phyloP scores from a whole-genome alignment of 495 filamentous ascomycete genomes.

The Penicilliopsis zonata region DNA sequence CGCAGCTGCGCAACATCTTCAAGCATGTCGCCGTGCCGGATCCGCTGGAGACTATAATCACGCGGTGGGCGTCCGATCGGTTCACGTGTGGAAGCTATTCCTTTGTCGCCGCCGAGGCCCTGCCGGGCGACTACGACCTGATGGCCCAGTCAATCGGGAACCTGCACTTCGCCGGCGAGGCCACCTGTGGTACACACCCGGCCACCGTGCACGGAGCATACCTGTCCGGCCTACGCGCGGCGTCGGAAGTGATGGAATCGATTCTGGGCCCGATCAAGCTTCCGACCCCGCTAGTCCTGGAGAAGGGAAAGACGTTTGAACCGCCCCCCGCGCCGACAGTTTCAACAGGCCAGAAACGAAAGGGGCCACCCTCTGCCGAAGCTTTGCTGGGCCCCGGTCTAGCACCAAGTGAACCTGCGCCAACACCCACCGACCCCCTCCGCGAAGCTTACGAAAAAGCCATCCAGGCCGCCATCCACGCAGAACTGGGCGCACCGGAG shows the following conservation, averaged over 20 bases:
- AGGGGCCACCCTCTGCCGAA: constrained; percentile 6
- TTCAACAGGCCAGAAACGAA: constrained; percentile 9
- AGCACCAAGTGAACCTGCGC: constrained; percentile 5
- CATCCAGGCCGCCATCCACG: constrained; percentile 55
- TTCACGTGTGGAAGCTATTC: constrained; percentile 92
- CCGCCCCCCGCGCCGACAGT: constrained; percentile 7
- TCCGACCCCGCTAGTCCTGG: constrained; percentile 64
- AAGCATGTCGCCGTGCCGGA: constrained; percentile 49
- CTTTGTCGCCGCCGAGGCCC: constrained; percentile 70
- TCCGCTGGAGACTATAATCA: constrained; percentile 80
- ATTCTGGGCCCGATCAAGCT: constrained; percentile 72
- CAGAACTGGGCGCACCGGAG: constrained; percentile 61
- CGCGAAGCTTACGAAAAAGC: constrained; percentile 60
- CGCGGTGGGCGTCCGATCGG: constrained; percentile 81
- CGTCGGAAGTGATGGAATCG: constrained; percentile 67
- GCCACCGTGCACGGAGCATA: constrained; percentile 97
- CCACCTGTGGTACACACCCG: constrained; percentile 88
- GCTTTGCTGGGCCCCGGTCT: constrained; percentile 1
- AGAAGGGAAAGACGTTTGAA: constrained; percentile 30
- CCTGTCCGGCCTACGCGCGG: constrained; percentile 80
- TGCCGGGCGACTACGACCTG: constrained; percentile 78
- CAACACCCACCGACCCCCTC: constrained; percentile 36
- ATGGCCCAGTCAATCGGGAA: constrained; percentile 84
- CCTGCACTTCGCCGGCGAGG: constrained; percentile 93
- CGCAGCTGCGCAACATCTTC: constrained; percentile 59